Evolutionary conservation across 2,329 filamentous ascomycete genomes (phyloP), one percentile per base, ranked within the genome.

Genomic region (Balansia obtecta): DNA sequence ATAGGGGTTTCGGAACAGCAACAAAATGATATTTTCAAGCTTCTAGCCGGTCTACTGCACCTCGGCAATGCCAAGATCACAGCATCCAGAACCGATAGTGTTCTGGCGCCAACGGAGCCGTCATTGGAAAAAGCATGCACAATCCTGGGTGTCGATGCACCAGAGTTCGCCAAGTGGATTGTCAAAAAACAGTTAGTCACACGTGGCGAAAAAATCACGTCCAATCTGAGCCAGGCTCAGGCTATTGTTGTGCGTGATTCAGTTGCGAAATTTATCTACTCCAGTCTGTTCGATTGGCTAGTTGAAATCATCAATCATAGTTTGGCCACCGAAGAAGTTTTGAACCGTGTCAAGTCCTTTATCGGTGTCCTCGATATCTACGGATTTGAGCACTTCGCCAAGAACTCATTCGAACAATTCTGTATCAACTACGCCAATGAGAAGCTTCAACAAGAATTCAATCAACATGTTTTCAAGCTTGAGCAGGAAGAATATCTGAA

Each of bases 351-450:
- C 51, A 79, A 75, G 50, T 91, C 88, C 2, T 98, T 98, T 68
- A 98, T 98, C 61, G 93, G 93, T 67, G 93, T 98, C 45, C 79
- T 98, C 56, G 93, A 98, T 87, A 98, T 98, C 59, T 97, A 97
- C 68, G 91, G 91, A 56, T 98, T 98, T 63, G 93, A 98, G 68
- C 93, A 97, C 70, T 98, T 98, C 63, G 91, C 93, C 55, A 97
- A 96, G 75, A 98, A 98, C 72, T 98, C 93, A 0, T 98, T 98
- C 61, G 93, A 98, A 67, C 93, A 98, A 67, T 98, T 98, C 70
- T 98, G 93, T 71, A 98, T 98, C 79, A 98, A 98, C 70, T 98
- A 98, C 63, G 93, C 93, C 69, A 98, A 98, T 68, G 93, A 98
- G 70, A 98, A 98, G 71, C 74, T 98, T 50, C 93, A 98, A 66